Conservation (phyloP, 2,329 filamentous ascomycete genomes). For the Chrysosporium queenslandicum region DNA sequence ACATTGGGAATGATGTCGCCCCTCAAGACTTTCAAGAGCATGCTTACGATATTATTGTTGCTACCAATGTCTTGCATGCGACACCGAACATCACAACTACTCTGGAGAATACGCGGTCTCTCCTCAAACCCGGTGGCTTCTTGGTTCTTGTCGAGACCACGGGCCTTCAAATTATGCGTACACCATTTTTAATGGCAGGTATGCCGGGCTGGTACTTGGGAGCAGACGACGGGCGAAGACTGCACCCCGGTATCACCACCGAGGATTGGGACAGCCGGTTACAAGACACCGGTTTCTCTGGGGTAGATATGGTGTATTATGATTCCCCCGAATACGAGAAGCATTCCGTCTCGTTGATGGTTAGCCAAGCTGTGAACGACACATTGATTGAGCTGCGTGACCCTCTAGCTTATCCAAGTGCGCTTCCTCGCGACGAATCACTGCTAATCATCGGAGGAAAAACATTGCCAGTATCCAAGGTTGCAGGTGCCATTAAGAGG, state of each 20-base stretch:
- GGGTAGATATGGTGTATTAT: background rate
- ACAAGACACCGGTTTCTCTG: background rate
- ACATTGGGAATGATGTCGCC: slow-evolving; percentile 27
- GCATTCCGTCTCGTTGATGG: background rate
- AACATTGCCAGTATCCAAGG: no score
- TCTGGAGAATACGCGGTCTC: slow-evolving; percentile 27
- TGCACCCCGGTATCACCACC: background rate
- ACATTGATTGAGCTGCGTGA: background rate
- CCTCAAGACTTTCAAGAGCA: slow-evolving; percentile 27
- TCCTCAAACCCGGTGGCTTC: slow-evolving; percentile 41
- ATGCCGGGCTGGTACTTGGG: slow-evolving; percentile 25
- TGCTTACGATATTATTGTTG: slow-evolving; percentile 33
- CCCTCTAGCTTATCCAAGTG: no score
- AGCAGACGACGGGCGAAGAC: slow-evolving; percentile 7
- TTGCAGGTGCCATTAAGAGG: no score
- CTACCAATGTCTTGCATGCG: slow-evolving; percentile 34
- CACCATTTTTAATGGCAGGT: slow-evolving; percentile 24
- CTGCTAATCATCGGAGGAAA: no score
- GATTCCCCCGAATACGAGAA: background rate
- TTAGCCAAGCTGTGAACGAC: background rate
- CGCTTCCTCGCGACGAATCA: no score
- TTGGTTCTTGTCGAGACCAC: slow-evolving; percentile 35
- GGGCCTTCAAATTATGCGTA: slow-evolving; percentile 18
- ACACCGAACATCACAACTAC: slow-evolving; percentile 22
- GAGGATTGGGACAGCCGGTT: slow-evolving; percentile 7